A percentile compares a stretch with the other conserved stretches of the same genome.
Evolutionary conservation across 2,329 filamentous ascomycete genomes (phyloP).

Genomic region (Monilinia aucupariae): DNA sequence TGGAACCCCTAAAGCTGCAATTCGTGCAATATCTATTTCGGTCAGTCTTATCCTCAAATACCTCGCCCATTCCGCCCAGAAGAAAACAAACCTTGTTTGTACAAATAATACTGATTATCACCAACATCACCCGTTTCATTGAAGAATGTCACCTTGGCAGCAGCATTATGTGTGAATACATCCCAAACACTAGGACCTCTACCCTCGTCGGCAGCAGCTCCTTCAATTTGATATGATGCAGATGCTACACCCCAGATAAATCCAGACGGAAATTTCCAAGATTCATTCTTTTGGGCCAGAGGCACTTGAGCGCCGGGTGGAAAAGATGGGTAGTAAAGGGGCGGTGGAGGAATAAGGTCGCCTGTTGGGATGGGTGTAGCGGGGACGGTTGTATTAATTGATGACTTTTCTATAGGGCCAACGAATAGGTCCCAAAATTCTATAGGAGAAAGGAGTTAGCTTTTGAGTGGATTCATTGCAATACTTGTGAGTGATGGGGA

Average conservation of each 20-base stretch:
- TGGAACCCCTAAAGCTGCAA: constrained; percentile 47
- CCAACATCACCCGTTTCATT: constrained; percentile 42
- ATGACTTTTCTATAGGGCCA: constrained; percentile 25
- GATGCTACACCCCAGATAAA: constrained; percentile 47
- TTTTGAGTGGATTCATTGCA: constrained; percentile 24
- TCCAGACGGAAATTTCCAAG: constrained; percentile 35
- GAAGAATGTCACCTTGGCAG: constrained; percentile 30
- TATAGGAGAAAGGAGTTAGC: neutral
- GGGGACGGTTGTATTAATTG: constrained; percentile 26
- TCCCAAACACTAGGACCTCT: constrained; percentile 42
- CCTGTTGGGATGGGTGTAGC: constrained; percentile 27
- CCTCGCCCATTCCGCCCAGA: no score
- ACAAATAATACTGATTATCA: constrained; percentile 42
- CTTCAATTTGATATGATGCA: constrained; percentile 43
- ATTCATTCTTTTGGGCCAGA: constrained; percentile 22
- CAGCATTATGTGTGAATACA: constrained; percentile 30
- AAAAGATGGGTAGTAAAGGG: constrained; percentile 24
- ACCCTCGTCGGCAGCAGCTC: constrained; percentile 43
- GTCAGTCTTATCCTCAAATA: neutral
- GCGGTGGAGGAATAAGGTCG: constrained; percentile 28
- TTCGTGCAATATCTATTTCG: constrained; percentile 43
- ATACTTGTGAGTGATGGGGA: neutral
- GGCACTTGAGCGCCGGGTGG: constrained; percentile 22
- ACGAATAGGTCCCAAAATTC: constrained; percentile 28
- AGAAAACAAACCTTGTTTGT: constrained; percentile 45